Conservation (phyloP, 2,329 filamentous ascomycete species). For the Penicillium sp. region DNA sequence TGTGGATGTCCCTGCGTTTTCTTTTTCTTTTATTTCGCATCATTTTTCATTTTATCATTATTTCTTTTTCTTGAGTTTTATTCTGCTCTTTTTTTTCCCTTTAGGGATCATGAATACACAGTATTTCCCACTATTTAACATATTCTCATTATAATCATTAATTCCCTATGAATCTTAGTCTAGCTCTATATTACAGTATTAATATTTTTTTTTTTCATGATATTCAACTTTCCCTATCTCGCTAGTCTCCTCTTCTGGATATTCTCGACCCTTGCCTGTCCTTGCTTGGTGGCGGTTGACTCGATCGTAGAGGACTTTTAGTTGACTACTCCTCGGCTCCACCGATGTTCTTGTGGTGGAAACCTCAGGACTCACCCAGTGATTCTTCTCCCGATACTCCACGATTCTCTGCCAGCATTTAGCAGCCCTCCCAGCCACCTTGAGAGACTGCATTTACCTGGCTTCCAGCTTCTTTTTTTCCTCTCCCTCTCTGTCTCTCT, state of each 20-base stretch:
- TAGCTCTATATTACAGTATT: background rate
- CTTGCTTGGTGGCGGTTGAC: constrained; percentile 25
- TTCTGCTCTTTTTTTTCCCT: background rate
- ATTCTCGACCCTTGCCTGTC: constrained; percentile 7
- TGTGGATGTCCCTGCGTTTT: constrained; percentile 23
- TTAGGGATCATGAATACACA: background rate
- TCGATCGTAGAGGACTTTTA: constrained; percentile 19
- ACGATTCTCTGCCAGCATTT: constrained; percentile 17
- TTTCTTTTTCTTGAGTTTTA: background rate
- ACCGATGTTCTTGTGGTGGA: constrained; percentile 19
- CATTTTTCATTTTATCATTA: background rate
- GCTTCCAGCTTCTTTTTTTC: background rate
- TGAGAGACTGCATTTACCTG: background rate
- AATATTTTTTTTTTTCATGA: background rate
- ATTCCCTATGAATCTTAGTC: background rate
- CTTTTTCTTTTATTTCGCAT: constrained; percentile 23
- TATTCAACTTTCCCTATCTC: constrained; percentile 2
- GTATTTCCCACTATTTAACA: background rate
- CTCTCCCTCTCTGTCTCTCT: constrained; percentile 2
- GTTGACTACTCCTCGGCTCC: background rate
- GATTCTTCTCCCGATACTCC: constrained; percentile 2
- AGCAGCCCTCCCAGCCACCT: constrained; percentile 5
- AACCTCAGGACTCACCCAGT: constrained; percentile 32
- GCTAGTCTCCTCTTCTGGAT: constrained; percentile 1
- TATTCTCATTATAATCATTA: background rate